Conservation (phyloP, 805 yeast genomes). For the Ogataea nakhonphanomensis region DNA sequence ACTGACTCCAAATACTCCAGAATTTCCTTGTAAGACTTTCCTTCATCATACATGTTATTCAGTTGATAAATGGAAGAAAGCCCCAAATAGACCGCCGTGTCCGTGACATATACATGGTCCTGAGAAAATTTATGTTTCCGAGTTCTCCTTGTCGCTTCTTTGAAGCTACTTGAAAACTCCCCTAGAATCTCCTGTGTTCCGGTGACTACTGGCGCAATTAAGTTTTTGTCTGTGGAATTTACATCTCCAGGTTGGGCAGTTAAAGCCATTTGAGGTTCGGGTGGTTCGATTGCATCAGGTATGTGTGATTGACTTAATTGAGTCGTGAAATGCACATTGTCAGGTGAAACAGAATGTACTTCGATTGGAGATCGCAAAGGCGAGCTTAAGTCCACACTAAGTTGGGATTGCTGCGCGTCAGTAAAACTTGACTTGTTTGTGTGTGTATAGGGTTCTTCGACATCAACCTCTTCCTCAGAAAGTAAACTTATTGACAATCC, state of each 20-base stretch:
- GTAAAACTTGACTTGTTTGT: not conserved
- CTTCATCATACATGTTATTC: constrained; percentile 30
- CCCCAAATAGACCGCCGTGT: constrained; percentile 33
- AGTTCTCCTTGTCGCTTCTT: constrained; percentile 19
- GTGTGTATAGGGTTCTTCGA: not conserved
- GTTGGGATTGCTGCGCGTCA: constrained; percentile 1
- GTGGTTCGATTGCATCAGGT: not conserved
- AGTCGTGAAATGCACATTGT: not conserved
- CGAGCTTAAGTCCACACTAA: constrained; percentile 1
- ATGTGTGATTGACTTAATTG: not conserved
- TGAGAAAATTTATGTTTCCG: constrained; percentile 32
- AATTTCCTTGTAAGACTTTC: constrained; percentile 28
- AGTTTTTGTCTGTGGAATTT: too few relatives aligned
- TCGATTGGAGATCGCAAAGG: not conserved
- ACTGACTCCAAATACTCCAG: constrained; percentile 24
- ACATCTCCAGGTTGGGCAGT: not conserved
- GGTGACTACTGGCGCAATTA: not conserved
- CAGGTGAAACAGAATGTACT: not conserved
- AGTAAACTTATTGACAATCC: constrained; percentile 1
- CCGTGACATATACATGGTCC: constrained; percentile 35
- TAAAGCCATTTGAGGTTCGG: not conserved
- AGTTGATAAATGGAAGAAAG: constrained; percentile 27
- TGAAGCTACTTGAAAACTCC: not conserved
- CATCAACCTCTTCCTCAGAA: constrained; percentile 3
- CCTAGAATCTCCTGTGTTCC: constrained; percentile 6